phyloP scores from a whole-genome alignment of 495 filamentous ascomycete species.

The Penicillium malachiteum region DNA sequence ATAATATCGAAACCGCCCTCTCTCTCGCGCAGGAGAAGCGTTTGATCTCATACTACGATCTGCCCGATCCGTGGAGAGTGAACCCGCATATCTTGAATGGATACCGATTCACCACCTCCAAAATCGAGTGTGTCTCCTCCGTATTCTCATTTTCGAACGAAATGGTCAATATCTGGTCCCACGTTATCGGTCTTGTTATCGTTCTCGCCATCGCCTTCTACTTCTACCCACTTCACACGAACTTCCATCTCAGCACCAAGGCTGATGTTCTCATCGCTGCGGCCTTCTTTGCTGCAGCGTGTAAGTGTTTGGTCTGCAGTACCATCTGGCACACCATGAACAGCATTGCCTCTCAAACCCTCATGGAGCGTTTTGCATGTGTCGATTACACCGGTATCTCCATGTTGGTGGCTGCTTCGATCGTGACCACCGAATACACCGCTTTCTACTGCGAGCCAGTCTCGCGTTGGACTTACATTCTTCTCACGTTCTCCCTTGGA shows the following conservation, averaged over 20 bases:
- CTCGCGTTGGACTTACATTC: constrained; percentile 84
- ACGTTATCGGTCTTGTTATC: constrained; percentile 80
- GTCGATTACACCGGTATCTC: constrained; percentile 99
- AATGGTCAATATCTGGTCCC: constrained; percentile 96
- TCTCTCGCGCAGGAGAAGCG: constrained; percentile 75
- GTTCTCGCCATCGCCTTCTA: constrained; percentile 92
- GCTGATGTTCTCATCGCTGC: constrained; percentile 86
- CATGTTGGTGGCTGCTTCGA: constrained; percentile 90
- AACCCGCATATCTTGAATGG: constrained; percentile 90
- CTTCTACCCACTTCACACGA: constrained; percentile 85
- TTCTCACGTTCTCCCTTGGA: constrained; percentile 75
- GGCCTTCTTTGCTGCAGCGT: constrained; percentile 95
- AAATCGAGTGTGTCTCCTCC: constrained; percentile 80
- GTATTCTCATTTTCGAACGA: constrained; percentile 87
- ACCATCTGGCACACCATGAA: constrained; percentile 99
- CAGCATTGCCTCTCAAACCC: constrained; percentile 80
- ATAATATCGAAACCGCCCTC: constrained; percentile 79
- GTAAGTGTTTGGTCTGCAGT: constrained; percentile 93
- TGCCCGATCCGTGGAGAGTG: constrained; percentile 89
- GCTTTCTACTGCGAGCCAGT: constrained; percentile 96
- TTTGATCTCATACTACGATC: constrained; percentile 81
- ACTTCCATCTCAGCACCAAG: constrained; percentile 82
- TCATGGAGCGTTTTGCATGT: constrained; percentile 95
- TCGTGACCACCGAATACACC: constrained; percentile 98
- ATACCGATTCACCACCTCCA: constrained; percentile 90